A percentile compares a stretch with the other conserved stretches of the same genome.
Conservation (phyloP, 2,329 filamentous ascomycete genomes). For the Macrophomina pseudophaseolina region DNA sequence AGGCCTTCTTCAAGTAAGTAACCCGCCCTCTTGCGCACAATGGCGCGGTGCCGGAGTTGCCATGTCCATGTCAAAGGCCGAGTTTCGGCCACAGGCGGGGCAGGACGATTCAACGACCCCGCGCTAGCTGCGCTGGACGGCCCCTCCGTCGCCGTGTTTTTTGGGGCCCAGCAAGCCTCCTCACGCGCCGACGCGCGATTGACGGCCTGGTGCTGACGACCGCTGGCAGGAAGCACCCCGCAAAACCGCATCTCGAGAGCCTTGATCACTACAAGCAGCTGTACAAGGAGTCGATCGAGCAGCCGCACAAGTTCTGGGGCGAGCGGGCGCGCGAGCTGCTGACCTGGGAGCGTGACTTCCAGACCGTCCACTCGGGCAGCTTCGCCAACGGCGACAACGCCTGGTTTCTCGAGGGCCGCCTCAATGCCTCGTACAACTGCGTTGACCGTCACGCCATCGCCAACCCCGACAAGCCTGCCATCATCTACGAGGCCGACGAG, state of each 20-base stretch:
- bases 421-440: conserved; percentile 98
- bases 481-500: conserved; percentile 99
- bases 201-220: conserved; percentile 7
- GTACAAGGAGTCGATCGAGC: conserved; percentile 83
- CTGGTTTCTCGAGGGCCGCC: conserved; percentile 91
- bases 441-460: conserved; percentile 96
- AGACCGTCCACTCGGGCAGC: conserved; percentile 81
- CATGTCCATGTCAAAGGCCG: conserved; percentile 2
- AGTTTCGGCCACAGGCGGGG: conserved; percentile 16
- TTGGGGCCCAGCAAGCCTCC: not conserved
- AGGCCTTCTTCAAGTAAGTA: conserved; percentile 52
- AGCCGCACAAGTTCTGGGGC: conserved; percentile 91
- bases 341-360: conserved; percentile 88
- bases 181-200: conserved; percentile 1
- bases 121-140: conserved; percentile 8
- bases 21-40: not conserved
- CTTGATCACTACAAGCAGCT: conserved; percentile 68
- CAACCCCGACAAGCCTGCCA: conserved; percentile 89
- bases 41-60: conserved; percentile 10
- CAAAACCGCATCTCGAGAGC: conserved; percentile 63
- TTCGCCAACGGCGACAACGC: conserved; percentile 81
- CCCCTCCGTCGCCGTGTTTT: not conserved
- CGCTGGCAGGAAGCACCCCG: conserved; percentile 60
- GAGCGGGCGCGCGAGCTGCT: conserved; percentile 84
- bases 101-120: not conserved